Conservation (phyloP, 108 stramenopile genomes). For the Poteriospumella lacustris region DNA sequence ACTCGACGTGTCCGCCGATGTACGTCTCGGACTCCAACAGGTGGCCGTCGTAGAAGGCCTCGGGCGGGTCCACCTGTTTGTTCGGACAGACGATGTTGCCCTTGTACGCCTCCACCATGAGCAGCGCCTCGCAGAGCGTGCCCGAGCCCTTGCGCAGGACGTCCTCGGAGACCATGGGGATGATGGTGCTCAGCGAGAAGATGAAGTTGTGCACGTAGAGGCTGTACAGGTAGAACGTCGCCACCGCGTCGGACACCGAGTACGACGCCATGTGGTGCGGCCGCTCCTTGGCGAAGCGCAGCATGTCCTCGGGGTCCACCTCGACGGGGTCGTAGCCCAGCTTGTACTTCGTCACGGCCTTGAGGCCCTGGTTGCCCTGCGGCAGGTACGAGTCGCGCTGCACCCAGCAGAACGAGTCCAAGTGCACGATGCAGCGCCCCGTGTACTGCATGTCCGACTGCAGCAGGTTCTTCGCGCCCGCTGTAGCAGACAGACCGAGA, state of each 20-base stretch:
- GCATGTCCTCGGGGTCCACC: slow-evolving; percentile 99
- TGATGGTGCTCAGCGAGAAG: slow-evolving; percentile 94
- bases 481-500: not conserved
- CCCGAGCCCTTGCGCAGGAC: slow-evolving; percentile 83
- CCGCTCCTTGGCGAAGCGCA: slow-evolving; percentile 76
- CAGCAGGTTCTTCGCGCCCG: slow-evolving; percentile 43
- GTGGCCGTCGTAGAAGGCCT: slow-evolving; percentile 83
- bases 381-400: slow-evolving; percentile 97
- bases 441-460: slow-evolving; percentile 61
- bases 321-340: slow-evolving; percentile 97
- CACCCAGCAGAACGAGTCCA: slow-evolving; percentile 97
- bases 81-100: slow-evolving; percentile 91
- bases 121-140: slow-evolving; percentile 90
- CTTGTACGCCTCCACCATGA: slow-evolving; percentile 91
- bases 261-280: slow-evolving; percentile 95
- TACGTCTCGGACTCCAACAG: slow-evolving; percentile 96
- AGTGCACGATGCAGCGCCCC: slow-evolving; percentile 74
- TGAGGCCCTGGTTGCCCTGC: slow-evolving; percentile 87
- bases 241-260: slow-evolving; percentile 97
- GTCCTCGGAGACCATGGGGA: slow-evolving; percentile 97
- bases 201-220: slow-evolving; percentile 97
- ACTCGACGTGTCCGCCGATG: slow-evolving; percentile 98
- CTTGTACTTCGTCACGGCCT: slow-evolving; percentile 97
- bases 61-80: slow-evolving; percentile 83
- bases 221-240: slow-evolving; percentile 94